phyloP scores from a whole-genome alignment of 192 early-diverging fungal species.

The Coemansia sp. region DNA sequence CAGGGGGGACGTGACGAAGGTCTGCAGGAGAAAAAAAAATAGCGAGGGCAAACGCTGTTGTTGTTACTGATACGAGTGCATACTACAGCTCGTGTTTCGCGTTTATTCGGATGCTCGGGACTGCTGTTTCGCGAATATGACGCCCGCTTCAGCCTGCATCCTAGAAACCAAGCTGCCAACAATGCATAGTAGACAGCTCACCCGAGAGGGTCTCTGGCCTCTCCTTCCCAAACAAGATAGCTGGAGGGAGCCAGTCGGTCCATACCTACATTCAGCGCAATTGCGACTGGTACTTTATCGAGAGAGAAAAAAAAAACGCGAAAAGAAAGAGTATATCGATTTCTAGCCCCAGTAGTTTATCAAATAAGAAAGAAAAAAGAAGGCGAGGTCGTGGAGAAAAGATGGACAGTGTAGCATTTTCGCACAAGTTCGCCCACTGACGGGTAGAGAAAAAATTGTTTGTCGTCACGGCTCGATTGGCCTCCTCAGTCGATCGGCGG shows the following conservation, averaged over 20 bases:
- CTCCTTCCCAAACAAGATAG: too few relatives aligned
- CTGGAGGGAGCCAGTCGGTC: background rate
- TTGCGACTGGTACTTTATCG: background rate
- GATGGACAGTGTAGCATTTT: too few relatives aligned
- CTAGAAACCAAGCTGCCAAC: background rate
- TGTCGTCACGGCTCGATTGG: slow-evolving; percentile 10
- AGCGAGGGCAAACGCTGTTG: background rate
- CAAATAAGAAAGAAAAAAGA: slow-evolving; percentile 2
- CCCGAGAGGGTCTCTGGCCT: background rate
- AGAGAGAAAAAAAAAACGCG: background rate
- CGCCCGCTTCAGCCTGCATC: background rate
- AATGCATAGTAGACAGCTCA: background rate
- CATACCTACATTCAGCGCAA: slow-evolving; percentile 4
- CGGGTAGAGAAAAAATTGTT: background rate
- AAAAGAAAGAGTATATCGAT: background rate
- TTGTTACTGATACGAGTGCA: too few relatives aligned
- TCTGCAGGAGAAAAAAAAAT: background rate
- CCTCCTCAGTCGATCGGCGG: background rate
- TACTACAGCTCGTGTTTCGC: background rate
- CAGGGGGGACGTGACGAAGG: background rate
- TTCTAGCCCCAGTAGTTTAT: background rate
- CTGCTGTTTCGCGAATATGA: background rate
- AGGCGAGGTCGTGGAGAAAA: background rate
- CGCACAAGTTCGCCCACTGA: too few relatives aligned
- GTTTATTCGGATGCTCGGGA: background rate